Base-by-base conservation (phyloP, 768 basidiomycete species). In the Tubosaeta brunneosetosa region DNA sequence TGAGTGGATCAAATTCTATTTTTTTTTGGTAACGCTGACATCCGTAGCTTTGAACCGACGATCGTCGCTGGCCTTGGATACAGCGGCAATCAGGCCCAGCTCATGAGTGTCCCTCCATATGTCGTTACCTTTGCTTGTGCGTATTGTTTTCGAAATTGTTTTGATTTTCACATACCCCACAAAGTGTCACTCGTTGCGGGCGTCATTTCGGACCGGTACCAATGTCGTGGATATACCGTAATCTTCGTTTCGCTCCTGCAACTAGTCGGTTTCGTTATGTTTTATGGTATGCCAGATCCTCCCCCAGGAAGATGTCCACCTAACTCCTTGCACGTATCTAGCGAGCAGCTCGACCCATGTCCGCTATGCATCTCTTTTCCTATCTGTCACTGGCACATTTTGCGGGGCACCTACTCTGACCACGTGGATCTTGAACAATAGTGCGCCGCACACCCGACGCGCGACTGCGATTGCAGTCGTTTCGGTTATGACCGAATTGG, bases 51-150 rank as follows among this genome's bases (percentile, higher is more conserved):
- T 68, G 72, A 81, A 6, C 88, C 88, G 8, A 82, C 84, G 6
- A 87, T 91, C 66, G 80, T 91, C 6, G 72, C 79, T 32, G 71
- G 75, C 9, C 75, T 87, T 3, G 85, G 84, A 29, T 84, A 78
- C 61, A 71, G 74, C 1, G 74, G 77, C 0, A 71, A 74, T 27
- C 65, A 71, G 17, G 79, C 82, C 4, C 84, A 86, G 59, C 71
- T 88, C 1, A 81, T 84, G 75, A 82, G 77, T 13, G 83, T 85
- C 0, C 75, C 75, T 13, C 82, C 81, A 5, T 82, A 76, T 46
- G 77, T 74, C 2, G 57, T 49, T 5, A 73, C 78, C n/a, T 81
- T 79, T 60, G 62, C 72, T 22, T 53, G 81, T 80, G 32, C 57
- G 78, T 60, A 32, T 37, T 12, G 2, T 37, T 38, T 34, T 6